Base-by-base conservation (phyloP, 2,329 filamentous ascomycete species). In the Decorospora gaudefroyi region DNA sequence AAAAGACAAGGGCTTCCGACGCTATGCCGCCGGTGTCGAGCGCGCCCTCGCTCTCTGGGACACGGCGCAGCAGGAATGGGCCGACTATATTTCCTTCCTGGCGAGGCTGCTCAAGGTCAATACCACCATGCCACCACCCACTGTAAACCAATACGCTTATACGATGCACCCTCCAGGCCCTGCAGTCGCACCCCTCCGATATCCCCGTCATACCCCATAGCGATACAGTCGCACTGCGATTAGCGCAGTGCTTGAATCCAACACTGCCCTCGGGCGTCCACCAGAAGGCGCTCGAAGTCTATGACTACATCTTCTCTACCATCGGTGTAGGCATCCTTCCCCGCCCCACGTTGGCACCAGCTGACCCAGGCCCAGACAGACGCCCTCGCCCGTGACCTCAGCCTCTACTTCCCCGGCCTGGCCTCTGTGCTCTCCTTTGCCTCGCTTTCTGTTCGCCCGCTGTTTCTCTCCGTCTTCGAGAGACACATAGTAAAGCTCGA, bases 1-100 rank as follows among this genome's bases (percentile, higher is more conserved):
- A 59, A 83, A 82, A 59, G 81, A 86, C 64, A 86, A 85, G 57
- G 75, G 72, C 48, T 92, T 89, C 68, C 89, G 91, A 56, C 87
- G 91, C 70, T 99, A 97, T 82, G 90, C 90, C 30, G 83, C 86
- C 34, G 87, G 84, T 46, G 85, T 99, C 55, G 92, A 97, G 65
- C 84, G 90, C 69, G 88, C 90, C 22, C 79, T 99, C 51, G 82
- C 87, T 31, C 79, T 96, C 22, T 99, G 96, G 75, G 93, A 99
- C 68, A 91, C 89, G 11, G 85, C 90, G 19, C 78, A 96, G 58
- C 90, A 97, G 73, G 93, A 99, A 83, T 99, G 93, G 93, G 93
- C 95, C 34, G 93, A 99, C 74, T 99, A 99, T 68, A 99, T 99
- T 64, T 96, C 92, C 12, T 99, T 97, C 69, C 76, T 99, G 42